phyloP scores from a whole-genome alignment of 371 early-diverging fungal genomes.

The Rhizopus delemar region DNA sequence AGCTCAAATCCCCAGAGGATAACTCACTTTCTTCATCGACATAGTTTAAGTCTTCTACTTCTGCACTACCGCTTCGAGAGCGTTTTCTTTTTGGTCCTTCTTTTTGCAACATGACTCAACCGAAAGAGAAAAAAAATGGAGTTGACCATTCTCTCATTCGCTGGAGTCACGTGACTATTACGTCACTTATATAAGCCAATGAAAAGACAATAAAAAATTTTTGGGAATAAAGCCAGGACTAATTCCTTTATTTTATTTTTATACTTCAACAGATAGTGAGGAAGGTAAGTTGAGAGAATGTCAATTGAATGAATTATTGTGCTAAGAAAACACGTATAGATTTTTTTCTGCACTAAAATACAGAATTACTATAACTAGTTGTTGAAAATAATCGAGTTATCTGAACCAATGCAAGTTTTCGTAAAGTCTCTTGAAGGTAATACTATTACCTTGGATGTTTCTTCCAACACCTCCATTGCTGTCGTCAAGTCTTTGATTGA shows the following conservation, averaged over 20 bases:
- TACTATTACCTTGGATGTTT: slow-evolving; percentile 84
- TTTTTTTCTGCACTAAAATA: slow-evolving; percentile 32
- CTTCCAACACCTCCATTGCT: slow-evolving; percentile 73
- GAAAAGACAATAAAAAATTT: not conserved
- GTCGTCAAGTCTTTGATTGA: slow-evolving; percentile 88
- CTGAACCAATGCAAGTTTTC: slow-evolving; percentile 79
- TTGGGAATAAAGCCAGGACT: not conserved
- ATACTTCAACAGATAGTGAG: slow-evolving; percentile 38
- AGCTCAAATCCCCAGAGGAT: slow-evolving; percentile 26
- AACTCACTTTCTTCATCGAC: slow-evolving; percentile 31
- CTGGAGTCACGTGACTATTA: not conserved
- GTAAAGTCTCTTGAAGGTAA: slow-evolving; percentile 85
- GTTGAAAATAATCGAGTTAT: slow-evolving; percentile 46
- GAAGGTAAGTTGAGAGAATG: slow-evolving; percentile 22
- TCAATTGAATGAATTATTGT: not conserved
- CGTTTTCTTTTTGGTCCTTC: slow-evolving; percentile 26
- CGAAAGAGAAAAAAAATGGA: not conserved
- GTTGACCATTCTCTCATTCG: not conserved
- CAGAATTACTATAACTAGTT: slow-evolving; percentile 7
- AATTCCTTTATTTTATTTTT: slow-evolving; percentile 12
- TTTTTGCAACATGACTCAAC: slow-evolving; percentile 5
- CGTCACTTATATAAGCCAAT: slow-evolving; percentile 1
- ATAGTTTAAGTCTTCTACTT: slow-evolving; percentile 29
- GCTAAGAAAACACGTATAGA: not conserved
- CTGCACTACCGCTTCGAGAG: slow-evolving; percentile 28